These are phyloP conservation scores for Achaetomium macrosporum DNA, from an alignment of 2,329 filamentous ascomycete genomes.

Conservation along the genomic window DNA sequence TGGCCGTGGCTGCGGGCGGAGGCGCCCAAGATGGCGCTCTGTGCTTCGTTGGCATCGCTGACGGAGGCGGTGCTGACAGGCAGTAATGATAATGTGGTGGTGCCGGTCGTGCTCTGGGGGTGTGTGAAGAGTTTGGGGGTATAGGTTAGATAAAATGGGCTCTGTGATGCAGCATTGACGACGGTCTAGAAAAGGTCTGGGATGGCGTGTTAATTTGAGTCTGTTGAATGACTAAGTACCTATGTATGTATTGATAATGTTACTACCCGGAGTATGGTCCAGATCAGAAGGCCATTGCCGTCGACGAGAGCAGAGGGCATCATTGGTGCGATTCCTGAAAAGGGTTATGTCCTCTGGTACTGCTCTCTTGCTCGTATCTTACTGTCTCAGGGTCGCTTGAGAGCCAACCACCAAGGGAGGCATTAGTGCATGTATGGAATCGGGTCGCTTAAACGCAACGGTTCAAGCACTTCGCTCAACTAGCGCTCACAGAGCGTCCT, in stretches of 20 bases:
- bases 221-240: not conserved
- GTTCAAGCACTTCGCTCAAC: too few relatives aligned
- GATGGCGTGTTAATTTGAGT: not conserved
- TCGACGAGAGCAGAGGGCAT: too few relatives aligned
- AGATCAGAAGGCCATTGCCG: not conserved
- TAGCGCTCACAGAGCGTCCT: not conserved
- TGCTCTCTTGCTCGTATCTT: too few relatives aligned
- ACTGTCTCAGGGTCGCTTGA: too few relatives aligned
- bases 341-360: too few relatives aligned
- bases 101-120: constrained; percentile 88
- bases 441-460: too few relatives aligned
- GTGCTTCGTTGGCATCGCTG: constrained; percentile 75
- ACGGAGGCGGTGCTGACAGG: constrained; percentile 94
- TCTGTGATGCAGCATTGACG: not conserved
- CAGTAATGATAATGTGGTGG: constrained; percentile 97
- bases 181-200: not conserved
- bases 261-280: not conserved
- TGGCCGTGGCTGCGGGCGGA: constrained; percentile 10
- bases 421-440: too few relatives aligned
- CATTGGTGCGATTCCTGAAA: too few relatives aligned
- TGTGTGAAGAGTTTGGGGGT: constrained; percentile 70
- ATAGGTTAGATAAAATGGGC: constrained; percentile 7
- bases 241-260: too few relatives aligned
- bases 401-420: too few relatives aligned
- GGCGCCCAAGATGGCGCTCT: constrained; percentile 61